Evolutionary conservation across 1,139 yeast genomes (phyloP).

Genomic region (Kurtzmaniella quercitrusa): DNA sequence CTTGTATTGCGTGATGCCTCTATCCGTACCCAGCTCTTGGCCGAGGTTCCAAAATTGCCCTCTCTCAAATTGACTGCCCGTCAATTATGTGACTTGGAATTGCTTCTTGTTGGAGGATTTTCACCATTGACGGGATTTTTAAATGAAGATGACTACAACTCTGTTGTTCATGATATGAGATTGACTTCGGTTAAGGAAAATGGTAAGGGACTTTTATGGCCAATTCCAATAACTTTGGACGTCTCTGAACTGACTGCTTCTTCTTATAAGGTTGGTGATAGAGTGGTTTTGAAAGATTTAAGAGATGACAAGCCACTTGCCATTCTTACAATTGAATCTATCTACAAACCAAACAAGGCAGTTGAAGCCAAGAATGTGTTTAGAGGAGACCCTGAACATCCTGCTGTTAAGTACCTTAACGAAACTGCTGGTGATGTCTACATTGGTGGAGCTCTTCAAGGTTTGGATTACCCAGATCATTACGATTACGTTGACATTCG

Average conservation of each 20-base stretch:
- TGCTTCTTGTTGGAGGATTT: constrained; percentile 90
- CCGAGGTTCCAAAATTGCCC: constrained; percentile 48
- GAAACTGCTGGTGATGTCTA: constrained; percentile 79
- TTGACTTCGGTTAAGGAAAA: constrained; percentile 45
- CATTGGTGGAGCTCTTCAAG: constrained; percentile 85
- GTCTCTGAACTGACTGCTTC: constrained; percentile 54
- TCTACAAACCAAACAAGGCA: constrained; percentile 76
- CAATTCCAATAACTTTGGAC: constrained; percentile 90
- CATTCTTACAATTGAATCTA: constrained; percentile 71
- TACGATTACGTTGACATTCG: constrained; percentile 86
- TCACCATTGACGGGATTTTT: constrained; percentile 89
- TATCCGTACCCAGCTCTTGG: constrained; percentile 49
- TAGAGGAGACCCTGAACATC: constrained; percentile 97
- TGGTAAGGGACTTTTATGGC: constrained; percentile 74
- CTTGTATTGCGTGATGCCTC: constrained; percentile 75
- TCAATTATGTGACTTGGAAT: constrained; percentile 89
- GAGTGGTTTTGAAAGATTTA: constrained; percentile 73
- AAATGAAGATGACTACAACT: constrained; percentile 71
- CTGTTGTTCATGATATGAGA: constrained; percentile 76
- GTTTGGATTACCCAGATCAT: constrained; percentile 79
- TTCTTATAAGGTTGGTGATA: constrained; percentile 49
- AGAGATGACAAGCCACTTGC: constrained; percentile 83
- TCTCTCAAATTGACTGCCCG: constrained; percentile 69
- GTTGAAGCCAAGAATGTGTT: constrained; percentile 81
- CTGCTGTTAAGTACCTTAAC: constrained; percentile 73